These are phyloP conservation scores for Talaromyces thailandensis DNA, from an alignment of 495 filamentous ascomycete species.

Conservation along the genomic window DNA sequence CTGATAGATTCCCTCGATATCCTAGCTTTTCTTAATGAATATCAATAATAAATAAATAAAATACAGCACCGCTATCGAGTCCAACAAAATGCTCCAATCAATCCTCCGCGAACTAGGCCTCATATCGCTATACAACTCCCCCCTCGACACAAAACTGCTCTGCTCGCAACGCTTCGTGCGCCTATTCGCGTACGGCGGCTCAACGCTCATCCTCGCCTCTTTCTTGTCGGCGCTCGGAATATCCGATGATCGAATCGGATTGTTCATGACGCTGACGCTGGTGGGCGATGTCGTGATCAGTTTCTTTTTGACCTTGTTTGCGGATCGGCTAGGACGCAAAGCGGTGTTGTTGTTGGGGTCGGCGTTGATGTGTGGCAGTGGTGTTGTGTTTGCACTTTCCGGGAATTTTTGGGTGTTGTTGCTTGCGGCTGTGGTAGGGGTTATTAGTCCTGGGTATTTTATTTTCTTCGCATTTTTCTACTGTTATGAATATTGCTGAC, in stretches of 20 bases:
- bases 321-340: conserved; percentile 64
- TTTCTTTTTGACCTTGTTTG: conserved; percentile 64
- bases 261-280: conserved; percentile 84
- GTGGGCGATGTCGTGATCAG: conserved; percentile 73
- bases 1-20: not conserved
- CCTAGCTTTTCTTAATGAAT: no score
- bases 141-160: conserved; percentile 63
- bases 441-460: conserved; percentile 62
- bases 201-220: conserved; percentile 64
- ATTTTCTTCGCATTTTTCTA: not conserved
- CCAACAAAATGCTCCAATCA: not conserved
- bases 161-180: conserved; percentile 68
- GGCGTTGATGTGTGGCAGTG: conserved; percentile 56
- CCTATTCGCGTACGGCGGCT: conserved; percentile 70
- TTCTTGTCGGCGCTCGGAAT: conserved; percentile 58
- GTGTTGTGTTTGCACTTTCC: conserved; percentile 56
- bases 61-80: not conserved
- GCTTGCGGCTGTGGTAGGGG: conserved; percentile 65
- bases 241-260: conserved; percentile 63
- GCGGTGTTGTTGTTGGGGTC: conserved; percentile 62
- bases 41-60: not conserved
- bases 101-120: conserved; percentile 30
- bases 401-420: conserved; percentile 70
- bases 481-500: conserved; percentile 5
- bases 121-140: conserved; percentile 28